These are phyloP conservation scores for Citrus inodora DNA, from an alignment of 345 rosid species.

Conservation along the genomic window DNA sequence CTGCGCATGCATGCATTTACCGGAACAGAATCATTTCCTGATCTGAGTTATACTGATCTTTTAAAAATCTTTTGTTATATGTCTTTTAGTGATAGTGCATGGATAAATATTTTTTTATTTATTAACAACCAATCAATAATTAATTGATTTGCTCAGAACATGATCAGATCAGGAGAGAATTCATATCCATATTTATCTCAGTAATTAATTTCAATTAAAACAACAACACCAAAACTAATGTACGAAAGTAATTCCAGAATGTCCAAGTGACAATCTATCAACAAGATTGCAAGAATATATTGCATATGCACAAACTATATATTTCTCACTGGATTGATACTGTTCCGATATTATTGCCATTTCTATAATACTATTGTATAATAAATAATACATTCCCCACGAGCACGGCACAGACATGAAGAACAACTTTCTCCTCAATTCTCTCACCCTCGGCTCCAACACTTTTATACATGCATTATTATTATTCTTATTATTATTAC, in stretches of 20 bases:
- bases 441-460: conserved; percentile 22
- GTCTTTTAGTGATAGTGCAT: no score
- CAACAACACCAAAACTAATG: not conserved
- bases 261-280: not conserved
- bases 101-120: no score
- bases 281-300: not conserved
- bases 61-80: accelerated
- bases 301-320: not conserved
- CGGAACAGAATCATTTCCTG: accelerated
- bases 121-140: no score
- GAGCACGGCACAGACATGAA: conserved; percentile 30
- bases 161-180: no score
- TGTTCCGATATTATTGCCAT: not conserved
- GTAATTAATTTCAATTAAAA: no score
- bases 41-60: accelerated
- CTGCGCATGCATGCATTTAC: no score
- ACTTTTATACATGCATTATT: not conserved
- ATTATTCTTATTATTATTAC: no score
- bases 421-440: conserved; percentile 37
- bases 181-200: no score
- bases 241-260: not conserved
- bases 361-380: not conserved
- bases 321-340: not conserved
- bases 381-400: not conserved
- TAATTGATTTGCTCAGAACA: no score